Base-by-base conservation (phyloP, 495 filamentous ascomycete species). In the Neurospora sp. region DNA sequence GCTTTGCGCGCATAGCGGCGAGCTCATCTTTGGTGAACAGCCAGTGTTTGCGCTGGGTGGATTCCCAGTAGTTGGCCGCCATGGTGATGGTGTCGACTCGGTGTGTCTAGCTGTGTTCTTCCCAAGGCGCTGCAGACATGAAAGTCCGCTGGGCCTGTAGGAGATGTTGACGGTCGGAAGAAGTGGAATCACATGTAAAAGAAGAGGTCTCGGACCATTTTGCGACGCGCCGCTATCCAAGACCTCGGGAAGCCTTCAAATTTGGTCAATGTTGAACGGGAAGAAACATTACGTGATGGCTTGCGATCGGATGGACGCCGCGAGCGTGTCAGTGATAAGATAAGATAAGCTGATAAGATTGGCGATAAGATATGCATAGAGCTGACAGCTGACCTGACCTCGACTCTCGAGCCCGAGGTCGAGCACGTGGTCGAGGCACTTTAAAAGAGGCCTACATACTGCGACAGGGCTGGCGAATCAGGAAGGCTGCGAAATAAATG, bases 11-110 rank as follows among this genome's bases (percentile, higher is more conserved):
- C 78, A 91, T 87, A 48, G 91, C 87, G 12, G 89, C 88, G 68
- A 99, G 85, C 75, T 91, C 89, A 75, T 91, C 89, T 75, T 91
- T 89, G 48, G 94, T 89, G 83, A 96, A 98, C 73, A 93, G 90
- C 96, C 96, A 99, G 82, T 92, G 87, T 75, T 88, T 89, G 71
- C 91, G 88, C 82, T 99, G 96, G 18, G 94, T 94, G 69, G 95
- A 98, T 71, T 91, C 92, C 96, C 96, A 99, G 82, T 92, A 99
- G 82, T 96, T 98, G 77, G 95, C 93, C 70, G 96, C 94, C 96
- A 99, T 99, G 38, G 12, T 71, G 11, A n/a, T 59, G 2, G 31
- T 18, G 14, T 66, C 11, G 22, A 31, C 1, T 66, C 12, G 53
- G 27, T 66, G 27, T 66, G 53, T 66, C 53, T 66, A 66, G 53